phyloP scores from a whole-genome alignment of 805 yeast genomes.

The Phaffomyces thermotolerans region DNA sequence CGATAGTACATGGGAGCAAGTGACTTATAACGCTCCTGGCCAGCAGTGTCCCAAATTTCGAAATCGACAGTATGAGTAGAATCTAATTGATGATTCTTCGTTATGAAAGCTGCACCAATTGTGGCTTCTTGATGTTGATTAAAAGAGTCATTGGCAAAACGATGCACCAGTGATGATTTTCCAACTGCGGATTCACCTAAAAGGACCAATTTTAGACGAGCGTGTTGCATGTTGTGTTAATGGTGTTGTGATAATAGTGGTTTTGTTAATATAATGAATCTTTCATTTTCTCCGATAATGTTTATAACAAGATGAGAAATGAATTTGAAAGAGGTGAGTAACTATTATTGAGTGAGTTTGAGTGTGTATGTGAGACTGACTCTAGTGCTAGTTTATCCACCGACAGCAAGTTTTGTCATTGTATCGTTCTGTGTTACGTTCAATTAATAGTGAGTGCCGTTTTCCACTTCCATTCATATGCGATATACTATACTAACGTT shows the following conservation, averaged over 20 bases:
- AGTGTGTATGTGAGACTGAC: neutral
- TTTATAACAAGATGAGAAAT: neutral
- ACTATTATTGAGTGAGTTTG: neutral
- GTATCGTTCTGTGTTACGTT: conserved; percentile 1
- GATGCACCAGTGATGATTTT: conserved; percentile 56
- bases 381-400: conserved; percentile 1
- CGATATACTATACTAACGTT: too few relatives aligned
- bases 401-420: conserved; percentile 3
- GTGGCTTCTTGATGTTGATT: conserved; percentile 72
- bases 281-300: neutral
- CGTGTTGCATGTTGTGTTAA: conserved; percentile 1
- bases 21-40: conserved; percentile 73
- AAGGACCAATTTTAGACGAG: conserved; percentile 26
- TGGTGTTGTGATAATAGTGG: neutral
- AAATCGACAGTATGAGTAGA: conserved; percentile 52
- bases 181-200: conserved; percentile 67
- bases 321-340: conserved; percentile 4
- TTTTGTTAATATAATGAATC: too few relatives aligned
- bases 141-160: conserved; percentile 68
- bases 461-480: too few relatives aligned
- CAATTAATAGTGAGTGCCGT: conserved; percentile 1
- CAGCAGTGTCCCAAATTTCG: conserved; percentile 86
- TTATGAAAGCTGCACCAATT: conserved; percentile 78
- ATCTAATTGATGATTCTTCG: conserved; percentile 56
- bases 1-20: conserved; percentile 81